Base-by-base conservation (phyloP, 2,329 filamentous ascomycete genomes). In the Penicillium sp. region DNA sequence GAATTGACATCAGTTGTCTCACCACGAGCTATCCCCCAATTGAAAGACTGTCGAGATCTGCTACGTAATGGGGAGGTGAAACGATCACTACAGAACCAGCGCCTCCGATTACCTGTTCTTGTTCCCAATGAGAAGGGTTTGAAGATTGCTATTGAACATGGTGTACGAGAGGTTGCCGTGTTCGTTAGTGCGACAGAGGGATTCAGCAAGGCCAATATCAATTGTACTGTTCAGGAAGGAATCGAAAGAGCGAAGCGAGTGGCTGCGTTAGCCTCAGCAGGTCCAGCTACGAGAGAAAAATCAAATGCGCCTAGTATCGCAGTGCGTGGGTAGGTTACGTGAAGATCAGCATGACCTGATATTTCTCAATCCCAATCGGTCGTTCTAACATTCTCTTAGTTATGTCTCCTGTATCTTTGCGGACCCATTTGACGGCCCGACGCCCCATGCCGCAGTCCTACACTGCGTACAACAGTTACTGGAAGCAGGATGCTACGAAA, bases 401-500 rank as follows among this genome's bases (percentile, higher is more conserved):
- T 71, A 72, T 44, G 63, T 76, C 3, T 77, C 75, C 0, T 78
- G 75, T 55, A 75, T 78, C 6, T 77, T 78, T 31, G 65, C 68
- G 1, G 73, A 75, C 52, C 76, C 76, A 2, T 78, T 81, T 59
- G 81, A 83, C 62, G 83, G 83, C 1, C 80, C 81, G 1, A 77
- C 83, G 19, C 72, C 79, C 0, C 76, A 79, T 42, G 74, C 79
- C 0, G 77, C 80, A 44, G 77, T 77, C 10, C 78, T 84, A 71
- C 79, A 21, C 68, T 80, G 52, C 58, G 82, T 55, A 67, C 77
- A 79, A 56, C 86, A 79, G 67, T 76, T 96, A 45, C 80, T 96
- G 1, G 89, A 92, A 67, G 90, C 93, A 80, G 92, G 92, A 16
- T 92, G 91, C 18, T 91, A 96, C 68, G 91, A 96, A 79, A 92